These are phyloP conservation scores for Theileria annulata DNA, from an alignment of 169 alveolate genomes.

Conservation along the genomic window DNA sequence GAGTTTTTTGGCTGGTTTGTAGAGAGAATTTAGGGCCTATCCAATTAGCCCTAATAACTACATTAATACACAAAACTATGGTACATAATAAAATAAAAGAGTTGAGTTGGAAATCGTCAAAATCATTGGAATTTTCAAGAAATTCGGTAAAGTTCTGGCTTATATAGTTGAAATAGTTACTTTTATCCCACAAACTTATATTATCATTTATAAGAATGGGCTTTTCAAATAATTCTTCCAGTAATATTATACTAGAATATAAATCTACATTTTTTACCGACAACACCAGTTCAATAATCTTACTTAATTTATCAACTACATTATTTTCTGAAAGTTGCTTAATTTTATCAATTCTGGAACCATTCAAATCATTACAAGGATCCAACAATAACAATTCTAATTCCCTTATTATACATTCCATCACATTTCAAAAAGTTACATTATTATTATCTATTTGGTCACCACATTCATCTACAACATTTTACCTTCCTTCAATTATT, in stretches of 20 bases:
- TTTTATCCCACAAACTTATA: background rate
- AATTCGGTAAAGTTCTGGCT: background rate
- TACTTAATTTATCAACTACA: background rate
- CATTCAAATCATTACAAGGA: slow-evolving; percentile 40
- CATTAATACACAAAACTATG: slow-evolving; percentile 36
- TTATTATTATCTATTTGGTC: background rate
- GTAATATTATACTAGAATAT: slow-evolving; percentile 32
- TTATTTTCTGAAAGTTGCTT: slow-evolving; percentile 31
- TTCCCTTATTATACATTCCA: background rate
- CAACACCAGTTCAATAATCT: slow-evolving; percentile 11
- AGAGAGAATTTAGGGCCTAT: slow-evolving; percentile 56
- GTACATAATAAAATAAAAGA: slow-evolving; percentile 38
- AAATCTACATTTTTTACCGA: slow-evolving; percentile 41
- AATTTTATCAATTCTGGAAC: slow-evolving; percentile 62
- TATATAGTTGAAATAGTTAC: background rate
- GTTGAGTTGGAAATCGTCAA: background rate
- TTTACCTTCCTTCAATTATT: background rate
- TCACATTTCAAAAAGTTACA: background rate
- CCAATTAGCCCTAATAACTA: slow-evolving; percentile 58
- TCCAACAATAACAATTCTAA: slow-evolving; percentile 42
- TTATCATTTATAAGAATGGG: slow-evolving; percentile 13
- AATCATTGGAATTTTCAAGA: background rate
- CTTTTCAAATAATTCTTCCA: slow-evolving; percentile 32
- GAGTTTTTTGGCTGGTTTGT: background rate
- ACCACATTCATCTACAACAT: background rate